Evolutionary conservation across 202 grass and related monocot genomes (phyloP).

Genomic region (Eragrostis tef): DNA sequence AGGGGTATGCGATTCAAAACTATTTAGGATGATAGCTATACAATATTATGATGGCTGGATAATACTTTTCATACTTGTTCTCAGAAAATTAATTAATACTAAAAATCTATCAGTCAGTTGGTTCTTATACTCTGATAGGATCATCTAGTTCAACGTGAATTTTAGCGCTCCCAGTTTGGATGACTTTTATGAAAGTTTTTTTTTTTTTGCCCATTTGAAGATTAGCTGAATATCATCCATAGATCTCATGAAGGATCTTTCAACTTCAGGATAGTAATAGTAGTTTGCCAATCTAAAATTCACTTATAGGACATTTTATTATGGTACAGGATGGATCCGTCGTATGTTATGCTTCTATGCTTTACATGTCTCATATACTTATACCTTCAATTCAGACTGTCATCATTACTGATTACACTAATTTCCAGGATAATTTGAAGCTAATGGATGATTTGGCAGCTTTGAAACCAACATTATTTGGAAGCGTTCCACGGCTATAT

Average conservation of each 20-base stretch:
- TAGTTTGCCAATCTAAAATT: conserved; percentile 2
- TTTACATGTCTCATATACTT: no score
- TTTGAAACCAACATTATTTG: conserved; percentile 85
- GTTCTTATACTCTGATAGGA: neutral
- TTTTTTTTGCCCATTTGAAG: neutral
- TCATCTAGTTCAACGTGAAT: conserved; percentile 11
- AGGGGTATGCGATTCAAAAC: conserved; percentile 68
- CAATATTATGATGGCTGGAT: neutral
- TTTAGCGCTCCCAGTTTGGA: neutral
- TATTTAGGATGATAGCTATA: conserved; percentile 36
- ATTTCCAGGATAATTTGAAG: conserved; percentile 92
- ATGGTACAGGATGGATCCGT: conserved; percentile 13
- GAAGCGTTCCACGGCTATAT: conserved; percentile 87
- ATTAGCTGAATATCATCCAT: neutral
- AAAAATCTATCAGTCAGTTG: neutral
- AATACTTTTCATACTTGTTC: neutral
- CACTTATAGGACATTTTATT: conserved; percentile 2
- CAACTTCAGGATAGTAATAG: conserved; percentile 7
- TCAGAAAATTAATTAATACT: neutral
- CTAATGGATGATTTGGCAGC: conserved; percentile 90
- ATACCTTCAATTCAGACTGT: no score
- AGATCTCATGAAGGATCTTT: neutral
- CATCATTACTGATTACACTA: conserved; percentile 6
- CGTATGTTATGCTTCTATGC: conserved; percentile 4
- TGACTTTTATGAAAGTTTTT: neutral